A percentile compares a stretch with the other conserved stretches of the same genome.
Conservation (phyloP, 345 rosid genomes). For the Ceriops decandra region DNA sequence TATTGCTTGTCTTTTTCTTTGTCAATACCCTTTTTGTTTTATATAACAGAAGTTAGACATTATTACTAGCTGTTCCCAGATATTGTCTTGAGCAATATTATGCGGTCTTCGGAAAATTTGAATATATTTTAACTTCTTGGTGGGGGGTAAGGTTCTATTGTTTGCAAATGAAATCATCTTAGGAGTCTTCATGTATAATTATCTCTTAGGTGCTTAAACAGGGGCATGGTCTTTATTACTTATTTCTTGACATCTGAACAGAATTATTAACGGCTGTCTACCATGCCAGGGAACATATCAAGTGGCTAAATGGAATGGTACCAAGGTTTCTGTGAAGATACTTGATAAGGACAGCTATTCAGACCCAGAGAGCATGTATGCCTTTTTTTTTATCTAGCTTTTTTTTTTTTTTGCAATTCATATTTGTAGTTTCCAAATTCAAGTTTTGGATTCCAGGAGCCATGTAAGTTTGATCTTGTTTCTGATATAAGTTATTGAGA, state of each 20-base stretch:
- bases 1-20: too few species aligned
- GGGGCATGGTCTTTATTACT: neutral
- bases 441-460: conserved; percentile 1
- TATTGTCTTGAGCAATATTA: too few species aligned
- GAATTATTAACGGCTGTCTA: neutral
- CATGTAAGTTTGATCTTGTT: neutral
- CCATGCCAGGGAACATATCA: conserved; percentile 75
- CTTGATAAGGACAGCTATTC: conserved; percentile 66
- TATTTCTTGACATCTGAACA: neutral
- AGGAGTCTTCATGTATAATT: neutral
- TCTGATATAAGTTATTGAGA: too few species aligned
- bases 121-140: too few species aligned
- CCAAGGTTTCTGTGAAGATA: conserved; percentile 88
- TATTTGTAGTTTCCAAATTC: neutral
- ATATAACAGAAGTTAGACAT: too few species aligned
- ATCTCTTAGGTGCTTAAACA: neutral
- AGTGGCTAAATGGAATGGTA: conserved; percentile 99
- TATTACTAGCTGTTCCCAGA: too few species aligned
- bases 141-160: too few species aligned
- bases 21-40: too few species aligned
- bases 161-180: too few species aligned
- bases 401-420: neutral
- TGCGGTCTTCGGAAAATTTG: too few species aligned
- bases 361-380: conserved; percentile 70
- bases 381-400: neutral